Conservation (phyloP, 352 stramenopile genomes). For the Plasmopara viticola region DNA sequence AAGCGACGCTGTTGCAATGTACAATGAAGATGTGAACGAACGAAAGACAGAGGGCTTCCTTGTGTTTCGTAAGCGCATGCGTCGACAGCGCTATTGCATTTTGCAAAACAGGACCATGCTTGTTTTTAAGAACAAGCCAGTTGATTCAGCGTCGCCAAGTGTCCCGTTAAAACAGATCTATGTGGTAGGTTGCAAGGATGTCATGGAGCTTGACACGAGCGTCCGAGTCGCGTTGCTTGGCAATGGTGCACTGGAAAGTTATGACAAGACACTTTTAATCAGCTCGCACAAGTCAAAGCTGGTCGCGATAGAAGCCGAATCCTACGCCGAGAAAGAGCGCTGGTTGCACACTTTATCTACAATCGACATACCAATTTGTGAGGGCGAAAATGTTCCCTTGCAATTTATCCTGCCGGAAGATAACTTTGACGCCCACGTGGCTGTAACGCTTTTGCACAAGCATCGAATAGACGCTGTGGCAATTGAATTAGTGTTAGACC, state of each 20-base stretch:
- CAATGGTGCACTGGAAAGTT: conserved; percentile 12
- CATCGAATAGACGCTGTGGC: conserved; percentile 61
- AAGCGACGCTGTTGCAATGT: background rate
- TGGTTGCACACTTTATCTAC: conserved; percentile 69
- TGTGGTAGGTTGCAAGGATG: conserved; percentile 60
- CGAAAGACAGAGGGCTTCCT: conserved; percentile 56
- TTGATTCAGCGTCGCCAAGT: conserved; percentile 22
- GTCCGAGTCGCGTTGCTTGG: conserved; percentile 48
- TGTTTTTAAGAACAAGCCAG: conserved; percentile 60
- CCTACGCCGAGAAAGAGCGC: conserved; percentile 61
- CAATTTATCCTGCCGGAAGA: conserved; percentile 47
- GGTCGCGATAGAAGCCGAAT: conserved; percentile 60
- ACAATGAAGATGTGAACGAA: conserved; percentile 3
- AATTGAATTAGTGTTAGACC: conserved; percentile 60
- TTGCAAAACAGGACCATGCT: conserved; percentile 45
- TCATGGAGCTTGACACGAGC: conserved; percentile 47
- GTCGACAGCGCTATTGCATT: conserved; percentile 66
- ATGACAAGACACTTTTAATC: conserved; percentile 59
- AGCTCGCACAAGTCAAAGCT: conserved; percentile 71
- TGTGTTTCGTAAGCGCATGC: conserved; percentile 47
- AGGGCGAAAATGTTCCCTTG: conserved; percentile 52
- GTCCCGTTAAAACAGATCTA: conserved; percentile 49
- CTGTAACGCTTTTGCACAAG: conserved; percentile 62
- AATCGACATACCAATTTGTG: conserved; percentile 46
- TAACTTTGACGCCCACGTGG: conserved; percentile 60